Evolutionary conservation across 2,329 filamentous ascomycete genomes (phyloP).

Genomic region (Colletotrichum eremochloae): DNA sequence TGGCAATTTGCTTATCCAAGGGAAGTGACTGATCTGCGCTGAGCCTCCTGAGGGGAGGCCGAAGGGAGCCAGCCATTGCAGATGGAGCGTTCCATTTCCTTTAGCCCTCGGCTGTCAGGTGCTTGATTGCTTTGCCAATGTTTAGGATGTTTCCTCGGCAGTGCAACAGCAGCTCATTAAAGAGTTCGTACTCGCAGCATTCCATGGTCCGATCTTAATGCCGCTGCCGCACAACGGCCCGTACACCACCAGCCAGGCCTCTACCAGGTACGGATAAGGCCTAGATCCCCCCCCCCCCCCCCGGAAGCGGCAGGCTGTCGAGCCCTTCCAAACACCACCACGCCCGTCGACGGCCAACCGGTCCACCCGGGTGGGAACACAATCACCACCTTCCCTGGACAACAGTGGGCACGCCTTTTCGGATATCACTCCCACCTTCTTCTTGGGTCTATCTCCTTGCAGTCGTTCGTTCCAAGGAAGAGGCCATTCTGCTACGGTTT

Average conservation of each 20-base stretch:
- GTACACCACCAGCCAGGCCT: conserved; percentile 7
- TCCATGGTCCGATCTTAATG: conserved; percentile 33
- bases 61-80: neutral
- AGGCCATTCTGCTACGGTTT: neutral
- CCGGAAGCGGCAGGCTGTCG: neutral
- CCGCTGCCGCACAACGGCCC: conserved; percentile 36
- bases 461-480: conserved; percentile 8
- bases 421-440: neutral
- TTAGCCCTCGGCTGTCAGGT: conserved; percentile 5
- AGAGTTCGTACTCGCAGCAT: conserved; percentile 32
- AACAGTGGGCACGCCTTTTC: neutral
- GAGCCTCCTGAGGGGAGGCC: neutral
- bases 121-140: conserved; percentile 21
- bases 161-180: conserved; percentile 29
- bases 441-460: neutral
- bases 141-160: conserved; percentile 29
- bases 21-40: neutral
- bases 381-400: conserved; percentile 22
- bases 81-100: conserved; percentile 20
- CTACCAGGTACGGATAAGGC: conserved; percentile 8
- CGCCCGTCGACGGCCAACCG: conserved; percentile 9
- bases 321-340: conserved; percentile 1
- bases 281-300: conserved; percentile 14
- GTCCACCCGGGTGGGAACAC: conserved; percentile 31
- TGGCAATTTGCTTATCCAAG: conserved; percentile 3